Evolutionary conservation across 768 basidiomycete species (phyloP).

Genomic region (Boletus coccyginus): DNA sequence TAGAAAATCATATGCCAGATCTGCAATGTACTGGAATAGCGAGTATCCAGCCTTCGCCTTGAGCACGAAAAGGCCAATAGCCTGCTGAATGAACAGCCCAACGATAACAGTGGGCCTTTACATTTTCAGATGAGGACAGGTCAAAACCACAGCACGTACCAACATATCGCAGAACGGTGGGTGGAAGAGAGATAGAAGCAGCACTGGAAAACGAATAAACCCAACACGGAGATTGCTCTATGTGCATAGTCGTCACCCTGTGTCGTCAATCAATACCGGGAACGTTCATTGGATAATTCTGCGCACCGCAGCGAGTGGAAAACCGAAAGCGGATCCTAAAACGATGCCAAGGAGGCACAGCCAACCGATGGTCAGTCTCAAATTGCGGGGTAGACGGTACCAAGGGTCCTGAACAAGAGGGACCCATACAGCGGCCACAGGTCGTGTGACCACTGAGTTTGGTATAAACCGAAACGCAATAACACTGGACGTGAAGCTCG

Average conservation of each 20-base stretch:
- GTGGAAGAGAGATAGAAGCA: conserved; percentile 69
- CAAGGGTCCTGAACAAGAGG: conserved; percentile 67
- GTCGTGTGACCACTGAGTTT: conserved; percentile 62
- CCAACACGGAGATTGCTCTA: conserved; percentile 78
- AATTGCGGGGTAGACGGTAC: conserved; percentile 51
- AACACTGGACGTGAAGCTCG: conserved; percentile 38
- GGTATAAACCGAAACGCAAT: conserved; percentile 88
- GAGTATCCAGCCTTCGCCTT: conserved; percentile 80
- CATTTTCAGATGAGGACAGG: background rate
- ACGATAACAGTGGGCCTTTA: conserved; percentile 82
- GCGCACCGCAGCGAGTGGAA: conserved; percentile 55
- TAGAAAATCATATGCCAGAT: conserved; percentile 78
- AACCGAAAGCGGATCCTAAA: conserved; percentile 87
- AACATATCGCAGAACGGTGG: conserved; percentile 63
- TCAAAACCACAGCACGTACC: conserved; percentile 42
- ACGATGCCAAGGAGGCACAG: conserved; percentile 70
- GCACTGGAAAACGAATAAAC: conserved; percentile 76
- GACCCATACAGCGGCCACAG: conserved; percentile 70
- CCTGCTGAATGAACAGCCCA: conserved; percentile 83
- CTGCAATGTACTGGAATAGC: conserved; percentile 82
- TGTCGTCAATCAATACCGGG: conserved; percentile 13
- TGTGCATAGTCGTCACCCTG: conserved; percentile 70
- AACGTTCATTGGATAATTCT: background rate
- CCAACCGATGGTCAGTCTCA: conserved; percentile 70
- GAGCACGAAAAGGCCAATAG: conserved; percentile 84